Percentiles rank a stretch among this genome's conserved stretches.
These are phyloP conservation scores for Gastrodia elata DNA, from an alignment of 106 monocot species.

Conservation along the genomic window DNA sequence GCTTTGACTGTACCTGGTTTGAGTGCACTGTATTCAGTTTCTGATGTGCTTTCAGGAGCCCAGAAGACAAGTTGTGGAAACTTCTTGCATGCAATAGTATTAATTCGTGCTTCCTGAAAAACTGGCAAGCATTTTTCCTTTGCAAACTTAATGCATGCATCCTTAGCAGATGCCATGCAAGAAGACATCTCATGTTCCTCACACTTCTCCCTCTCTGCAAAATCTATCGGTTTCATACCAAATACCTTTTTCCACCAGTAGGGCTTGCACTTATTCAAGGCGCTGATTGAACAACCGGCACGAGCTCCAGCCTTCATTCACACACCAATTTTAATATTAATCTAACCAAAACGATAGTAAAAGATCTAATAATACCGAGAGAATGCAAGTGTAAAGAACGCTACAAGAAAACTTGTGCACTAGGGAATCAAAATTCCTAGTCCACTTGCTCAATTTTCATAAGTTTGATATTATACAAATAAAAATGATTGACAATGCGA, in stretches of 20 bases:
- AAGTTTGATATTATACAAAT: not conserved
- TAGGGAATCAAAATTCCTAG: not conserved
- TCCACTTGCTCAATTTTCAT: not conserved
- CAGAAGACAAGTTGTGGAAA: no score
- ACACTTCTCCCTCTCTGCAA: slow-evolving; percentile 57
- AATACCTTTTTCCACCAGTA: slow-evolving; percentile 82
- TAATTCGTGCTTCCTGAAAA: slow-evolving; percentile 77
- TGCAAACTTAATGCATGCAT: slow-evolving; percentile 53
- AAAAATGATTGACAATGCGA: no score
- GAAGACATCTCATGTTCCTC: slow-evolving; percentile 69
- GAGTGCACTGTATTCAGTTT: not conserved
- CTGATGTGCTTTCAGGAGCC: not conserved
- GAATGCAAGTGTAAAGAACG: not conserved
- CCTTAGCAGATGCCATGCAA: slow-evolving; percentile 56
- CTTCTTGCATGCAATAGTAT: no score
- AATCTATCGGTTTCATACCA: slow-evolving; percentile 33
- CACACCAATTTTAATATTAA: not conserved
- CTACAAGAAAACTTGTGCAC: not conserved
- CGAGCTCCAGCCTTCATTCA: slow-evolving; percentile 64
- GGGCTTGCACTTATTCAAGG: slow-evolving; percentile 75
- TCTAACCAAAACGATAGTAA: not conserved
- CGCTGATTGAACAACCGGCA: slow-evolving; percentile 71
- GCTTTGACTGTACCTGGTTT: not conserved
- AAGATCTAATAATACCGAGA: not conserved
- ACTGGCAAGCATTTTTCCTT: slow-evolving; percentile 59